Conservation (phyloP, 164 flowering plant genomes). For the Taxillus chinensis region DNA sequence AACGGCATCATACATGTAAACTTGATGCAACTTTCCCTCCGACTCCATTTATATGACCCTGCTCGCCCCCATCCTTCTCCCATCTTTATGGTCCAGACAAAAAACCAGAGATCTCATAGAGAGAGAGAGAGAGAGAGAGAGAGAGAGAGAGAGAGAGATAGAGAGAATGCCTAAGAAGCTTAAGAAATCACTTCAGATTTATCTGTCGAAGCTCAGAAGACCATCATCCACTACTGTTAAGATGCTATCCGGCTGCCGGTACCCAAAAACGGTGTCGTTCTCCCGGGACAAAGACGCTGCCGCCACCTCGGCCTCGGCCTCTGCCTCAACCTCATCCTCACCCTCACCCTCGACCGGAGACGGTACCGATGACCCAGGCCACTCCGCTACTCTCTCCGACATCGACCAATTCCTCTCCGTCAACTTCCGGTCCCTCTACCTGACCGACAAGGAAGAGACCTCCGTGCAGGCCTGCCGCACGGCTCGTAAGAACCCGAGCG, state of each 20-base stretch:
- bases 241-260: slow-evolving; percentile 47
- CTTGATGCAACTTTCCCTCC: too few species aligned
- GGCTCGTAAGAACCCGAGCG: slow-evolving; percentile 8
- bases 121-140: too few species aligned
- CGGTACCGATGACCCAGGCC: neutral
- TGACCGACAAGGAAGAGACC: slow-evolving; percentile 13
- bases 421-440: slow-evolving; percentile 58
- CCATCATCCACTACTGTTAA: slow-evolving; percentile 25
- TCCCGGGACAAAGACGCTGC: neutral
- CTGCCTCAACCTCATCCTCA: neutral
- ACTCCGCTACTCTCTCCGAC: slow-evolving; percentile 55
- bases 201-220: slow-evolving; percentile 47
- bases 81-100: too few species aligned
- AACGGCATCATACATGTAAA: too few species aligned
- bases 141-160: neutral
- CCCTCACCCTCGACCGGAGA: slow-evolving; percentile 24
- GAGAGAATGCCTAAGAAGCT: slow-evolving; percentile 32
- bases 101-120: too few species aligned
- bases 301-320: neutral
- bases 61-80: too few species aligned
- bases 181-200: slow-evolving; percentile 40
- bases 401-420: slow-evolving; percentile 52
- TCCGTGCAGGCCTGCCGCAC: neutral
- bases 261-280: slow-evolving; percentile 47
- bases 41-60: too few species aligned